Percentiles rank a stretch among this genome's conserved stretches.
phyloP scores from a whole-genome alignment of 208 protist species.

The Zelonia costaricensis region DNA sequence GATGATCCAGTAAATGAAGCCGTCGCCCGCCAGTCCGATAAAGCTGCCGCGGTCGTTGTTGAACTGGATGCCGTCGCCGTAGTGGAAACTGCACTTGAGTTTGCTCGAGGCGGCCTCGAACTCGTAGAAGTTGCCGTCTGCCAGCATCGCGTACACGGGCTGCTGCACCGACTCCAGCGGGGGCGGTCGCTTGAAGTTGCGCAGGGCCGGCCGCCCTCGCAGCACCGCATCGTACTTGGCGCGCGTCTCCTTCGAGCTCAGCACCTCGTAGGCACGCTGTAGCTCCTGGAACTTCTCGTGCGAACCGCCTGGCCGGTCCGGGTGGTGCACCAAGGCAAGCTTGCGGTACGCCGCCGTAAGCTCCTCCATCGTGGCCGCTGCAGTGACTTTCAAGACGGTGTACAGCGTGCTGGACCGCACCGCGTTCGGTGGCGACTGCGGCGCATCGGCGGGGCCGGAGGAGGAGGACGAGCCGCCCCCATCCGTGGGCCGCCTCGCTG shows the following conservation, averaged over 20 bases:
- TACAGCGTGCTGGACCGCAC: slow-evolving; percentile 50
- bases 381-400: slow-evolving; percentile 64
- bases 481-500: background rate
- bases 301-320: slow-evolving; percentile 75
- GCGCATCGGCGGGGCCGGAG: background rate
- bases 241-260: slow-evolving; percentile 91
- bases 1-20: slow-evolving; percentile 72
- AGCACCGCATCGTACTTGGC: slow-evolving; percentile 92
- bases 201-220: slow-evolving; percentile 20
- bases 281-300: slow-evolving; percentile 83
- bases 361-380: slow-evolving; percentile 66
- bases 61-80: slow-evolving; percentile 80
- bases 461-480: background rate
- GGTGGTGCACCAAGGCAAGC: slow-evolving; percentile 81
- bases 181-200: slow-evolving; percentile 61
- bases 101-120: slow-evolving; percentile 73
- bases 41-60: slow-evolving; percentile 61
- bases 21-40: slow-evolving; percentile 75
- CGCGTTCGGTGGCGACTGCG: background rate
- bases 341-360: slow-evolving; percentile 84
- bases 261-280: slow-evolving; percentile 96
- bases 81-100: slow-evolving; percentile 65
- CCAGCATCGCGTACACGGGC: slow-evolving; percentile 59
- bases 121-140: slow-evolving; percentile 66
- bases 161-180: slow-evolving; percentile 34